Conservation (phyloP, 2,329 filamentous ascomycete species). For the Byssoonygena ceratinophila region DNA sequence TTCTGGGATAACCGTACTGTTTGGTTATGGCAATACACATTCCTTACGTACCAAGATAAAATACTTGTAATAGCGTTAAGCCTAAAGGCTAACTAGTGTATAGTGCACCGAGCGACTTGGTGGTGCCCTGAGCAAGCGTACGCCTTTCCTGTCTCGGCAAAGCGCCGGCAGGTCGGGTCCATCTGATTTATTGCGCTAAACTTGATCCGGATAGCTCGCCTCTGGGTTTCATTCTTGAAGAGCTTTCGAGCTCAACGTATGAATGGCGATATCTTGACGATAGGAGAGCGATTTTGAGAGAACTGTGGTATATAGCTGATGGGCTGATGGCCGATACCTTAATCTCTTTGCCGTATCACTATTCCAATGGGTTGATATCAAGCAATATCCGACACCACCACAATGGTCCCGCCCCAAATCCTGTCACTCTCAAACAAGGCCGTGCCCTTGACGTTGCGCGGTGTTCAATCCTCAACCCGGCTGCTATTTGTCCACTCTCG, state of each 20-base stretch:
- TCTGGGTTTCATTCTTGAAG: not conserved
- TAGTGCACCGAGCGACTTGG: not conserved
- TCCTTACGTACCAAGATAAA: too few species aligned
- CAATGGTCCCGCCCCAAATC: conserved; percentile 3
- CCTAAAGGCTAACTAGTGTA: not conserved
- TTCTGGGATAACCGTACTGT: too few species aligned
- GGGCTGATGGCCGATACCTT: not conserved
- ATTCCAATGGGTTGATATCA: conserved; percentile 3
- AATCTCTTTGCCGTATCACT: not conserved
- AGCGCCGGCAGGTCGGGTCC: not conserved
- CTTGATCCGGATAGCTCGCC: not conserved
- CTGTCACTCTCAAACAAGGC: not conserved
- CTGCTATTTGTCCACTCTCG: conserved; percentile 30
- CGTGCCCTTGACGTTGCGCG: not conserved
- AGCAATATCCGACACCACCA: not conserved
- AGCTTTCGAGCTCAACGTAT: too few species aligned
- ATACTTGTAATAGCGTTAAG: too few species aligned
- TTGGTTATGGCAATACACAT: too few species aligned
- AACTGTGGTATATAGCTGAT: too few species aligned
- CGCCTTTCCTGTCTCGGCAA: not conserved
- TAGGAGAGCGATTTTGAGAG: too few species aligned
- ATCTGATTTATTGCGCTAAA: too few species aligned
- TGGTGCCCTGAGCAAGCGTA: not conserved
- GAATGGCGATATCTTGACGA: too few species aligned
- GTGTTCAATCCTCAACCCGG: not conserved